Base-by-base conservation (phyloP, 768 basidiomycete genomes). In the Collybia mongolica region DNA sequence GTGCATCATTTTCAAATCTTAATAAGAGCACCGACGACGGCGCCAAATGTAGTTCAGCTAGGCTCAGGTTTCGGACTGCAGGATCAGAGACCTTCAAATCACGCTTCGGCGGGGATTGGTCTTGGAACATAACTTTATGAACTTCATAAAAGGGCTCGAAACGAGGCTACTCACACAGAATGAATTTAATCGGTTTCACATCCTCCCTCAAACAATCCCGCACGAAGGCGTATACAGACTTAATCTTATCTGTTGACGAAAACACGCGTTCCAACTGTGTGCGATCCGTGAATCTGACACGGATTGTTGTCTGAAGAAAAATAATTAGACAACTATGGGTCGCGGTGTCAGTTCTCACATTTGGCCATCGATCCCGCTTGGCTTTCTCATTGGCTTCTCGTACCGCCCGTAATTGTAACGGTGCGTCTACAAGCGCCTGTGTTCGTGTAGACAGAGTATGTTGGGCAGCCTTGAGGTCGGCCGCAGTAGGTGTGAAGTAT, bases 51-150 rank as follows among this genome's bases (percentile, higher is more conserved):
- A 96, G 76, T 37, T 91, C 80, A 2, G 75, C 67, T 1, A 96
- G 74, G 9, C 76, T 77, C 45, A 84, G 73, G 61, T 88, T 83
- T 56, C 83, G 83, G 23, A 90, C 83, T 51, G 73, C 69, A 7
- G 82, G 81, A 58, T 94, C 93, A 5, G 88, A 89, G 6, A 90
- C 87, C 56, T 85, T 90, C 58, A 91, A 74, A 48, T 96, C 93
- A 22, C 86, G 82, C 59, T 83, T 86, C 1, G 93, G 93, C 2
- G 90, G 91, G 4, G 76, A 70, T 70, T 93, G 90, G 66, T 89
- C 91, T 93, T 23, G 22, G 22, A 43, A 23, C 9, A 18, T n/a
- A 18, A 28, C 32, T 11, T 46, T 3, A 24, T 32, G 24, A 17
- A 14, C 15, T 15, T 12, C 4, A n/a, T n/a, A 19, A 35, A 44